Percentiles rank a stretch among this genome's conserved stretches.
Evolutionary conservation across 257 asterid genomes (phyloP).

Genomic region (Capsicum rhomboideum): DNA sequence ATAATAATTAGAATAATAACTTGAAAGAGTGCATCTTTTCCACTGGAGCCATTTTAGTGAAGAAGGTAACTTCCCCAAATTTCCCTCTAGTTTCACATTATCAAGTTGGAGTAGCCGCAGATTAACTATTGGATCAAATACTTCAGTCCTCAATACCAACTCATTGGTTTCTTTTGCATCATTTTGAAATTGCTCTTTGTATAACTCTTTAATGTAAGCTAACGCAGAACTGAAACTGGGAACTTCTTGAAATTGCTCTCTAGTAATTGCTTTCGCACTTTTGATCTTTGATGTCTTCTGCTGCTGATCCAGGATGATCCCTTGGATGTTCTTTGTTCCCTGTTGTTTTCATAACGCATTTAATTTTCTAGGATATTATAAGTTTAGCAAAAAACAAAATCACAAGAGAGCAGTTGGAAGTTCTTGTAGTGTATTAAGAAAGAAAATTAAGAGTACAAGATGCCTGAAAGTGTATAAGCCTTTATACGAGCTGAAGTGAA

Average conservation of each 20-base stretch:
- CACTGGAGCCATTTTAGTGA: constrained; percentile 24
- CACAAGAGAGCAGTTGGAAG: neutral
- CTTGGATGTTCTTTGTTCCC: constrained; percentile 19
- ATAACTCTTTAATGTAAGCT: constrained; percentile 10
- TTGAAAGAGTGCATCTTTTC: constrained; percentile 17
- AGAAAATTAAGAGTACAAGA: neutral
- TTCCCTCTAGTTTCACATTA: constrained; percentile 20
- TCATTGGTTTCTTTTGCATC: constrained; percentile 6
- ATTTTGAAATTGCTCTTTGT: neutral
- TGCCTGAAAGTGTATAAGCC: neutral
- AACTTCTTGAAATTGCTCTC: constrained; percentile 3
- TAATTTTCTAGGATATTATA: neutral
- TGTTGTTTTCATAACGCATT: neutral
- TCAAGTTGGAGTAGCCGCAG: constrained; percentile 23
- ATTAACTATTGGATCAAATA: constrained; percentile 16
- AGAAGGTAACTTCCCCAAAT: constrained; percentile 17
- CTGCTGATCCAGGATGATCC: constrained; percentile 18
- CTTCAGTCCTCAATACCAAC: neutral
- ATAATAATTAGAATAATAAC: constrained; percentile 11
- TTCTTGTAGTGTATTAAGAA: neutral
- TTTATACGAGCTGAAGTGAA: neutral
- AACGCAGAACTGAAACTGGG: constrained; percentile 11
- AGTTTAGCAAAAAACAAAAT: neutral
- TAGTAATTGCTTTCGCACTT: constrained; percentile 1
- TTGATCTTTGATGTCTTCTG: neutral